A percentile compares a stretch with the other conserved stretches of the same genome.
Evolutionary conservation across 176 grass and related monocot species (phyloP).

Genomic region (Musa troglodytarum): DNA sequence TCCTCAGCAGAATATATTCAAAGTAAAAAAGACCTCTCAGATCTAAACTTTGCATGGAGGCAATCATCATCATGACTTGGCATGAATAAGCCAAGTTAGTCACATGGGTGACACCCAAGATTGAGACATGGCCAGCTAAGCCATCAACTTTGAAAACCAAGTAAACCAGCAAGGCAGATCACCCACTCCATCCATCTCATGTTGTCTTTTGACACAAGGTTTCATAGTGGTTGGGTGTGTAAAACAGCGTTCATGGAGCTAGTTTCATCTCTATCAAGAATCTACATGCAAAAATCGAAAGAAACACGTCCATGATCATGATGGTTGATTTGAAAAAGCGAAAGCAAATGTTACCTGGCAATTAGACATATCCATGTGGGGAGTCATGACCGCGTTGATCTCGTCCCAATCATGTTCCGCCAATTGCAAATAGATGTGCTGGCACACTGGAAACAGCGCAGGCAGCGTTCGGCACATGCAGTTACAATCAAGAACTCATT

Average conservation of each 20-base stretch:
- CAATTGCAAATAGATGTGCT: neutral
- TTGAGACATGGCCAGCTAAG: neutral
- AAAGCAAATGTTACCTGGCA: too few species aligned
- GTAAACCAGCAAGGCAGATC: too few species aligned
- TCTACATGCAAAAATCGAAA: too few species aligned
- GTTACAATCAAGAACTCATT: neutral
- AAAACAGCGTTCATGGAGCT: too few species aligned
- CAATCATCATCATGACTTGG: neutral
- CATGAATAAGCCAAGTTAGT: neutral
- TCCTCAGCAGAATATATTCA: too few species aligned
- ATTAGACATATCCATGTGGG: neutral
- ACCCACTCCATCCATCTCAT: too few species aligned
- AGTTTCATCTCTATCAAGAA: too few species aligned
- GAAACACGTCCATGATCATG: too few species aligned
- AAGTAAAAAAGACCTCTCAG: neutral
- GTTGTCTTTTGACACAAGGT: too few species aligned
- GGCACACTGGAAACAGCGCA: neutral
- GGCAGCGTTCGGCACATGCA: neutral
- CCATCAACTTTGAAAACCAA: neutral
- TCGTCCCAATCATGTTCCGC: neutral
- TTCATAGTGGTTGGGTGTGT: too few species aligned
- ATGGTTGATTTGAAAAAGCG: too few species aligned
- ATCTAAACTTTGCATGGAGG: neutral
- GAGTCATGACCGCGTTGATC: neutral
- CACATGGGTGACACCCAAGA: neutral